Base-by-base conservation (phyloP, 192 early-diverging fungal species). In the Coemansia aciculifera region DNA sequence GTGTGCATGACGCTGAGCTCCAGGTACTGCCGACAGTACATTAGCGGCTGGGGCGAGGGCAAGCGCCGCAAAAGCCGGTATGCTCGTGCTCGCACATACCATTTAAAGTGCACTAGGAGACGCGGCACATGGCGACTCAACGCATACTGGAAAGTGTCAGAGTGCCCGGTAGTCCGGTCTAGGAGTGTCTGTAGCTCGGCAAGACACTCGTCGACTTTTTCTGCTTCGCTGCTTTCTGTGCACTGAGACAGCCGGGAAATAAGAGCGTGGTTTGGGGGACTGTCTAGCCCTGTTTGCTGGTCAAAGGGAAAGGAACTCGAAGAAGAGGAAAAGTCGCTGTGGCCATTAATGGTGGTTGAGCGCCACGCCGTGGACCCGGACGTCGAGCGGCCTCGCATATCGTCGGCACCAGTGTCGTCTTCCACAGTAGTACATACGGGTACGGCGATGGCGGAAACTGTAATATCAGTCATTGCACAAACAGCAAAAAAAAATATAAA, bases 1-100 rank as follows among this genome's bases (percentile, higher is more conserved):
- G 84, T 64, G 57, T 73, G 72, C 40, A 76, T 72, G 7, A 81
- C 61, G 43, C 74, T 73, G 17, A 85, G 66, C 64, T 85, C 78
- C 54, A 85, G 38, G 46, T 73, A 85, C 66, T 62, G 68, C 12
- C 61, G 46, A 60, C 73, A 78, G 64, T 78, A 76, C 54, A 36
- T 60, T 21, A 83, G 73, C 27, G 65, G 23, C 1, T 48, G 37
- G 5, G 77, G 81, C 24, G 62, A 65, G 7, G 64, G 37, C 36
- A 81, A 64, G 36, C 73, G 65, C 23, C 84, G 64, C 32, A 85
- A 62, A 37, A 85, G 56, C 56, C 68, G 67, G 66, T 81, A 85
- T 7, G 74, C 44, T 19, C 79, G 84, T 19, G 84, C 75, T 2
- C 84, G 70, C 15, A 85, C 74, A 37, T 75, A 73, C 73, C 76